These are phyloP conservation scores for Trypanosoma conorhini DNA, from an alignment of 208 protist genomes.

Conservation along the genomic window DNA sequence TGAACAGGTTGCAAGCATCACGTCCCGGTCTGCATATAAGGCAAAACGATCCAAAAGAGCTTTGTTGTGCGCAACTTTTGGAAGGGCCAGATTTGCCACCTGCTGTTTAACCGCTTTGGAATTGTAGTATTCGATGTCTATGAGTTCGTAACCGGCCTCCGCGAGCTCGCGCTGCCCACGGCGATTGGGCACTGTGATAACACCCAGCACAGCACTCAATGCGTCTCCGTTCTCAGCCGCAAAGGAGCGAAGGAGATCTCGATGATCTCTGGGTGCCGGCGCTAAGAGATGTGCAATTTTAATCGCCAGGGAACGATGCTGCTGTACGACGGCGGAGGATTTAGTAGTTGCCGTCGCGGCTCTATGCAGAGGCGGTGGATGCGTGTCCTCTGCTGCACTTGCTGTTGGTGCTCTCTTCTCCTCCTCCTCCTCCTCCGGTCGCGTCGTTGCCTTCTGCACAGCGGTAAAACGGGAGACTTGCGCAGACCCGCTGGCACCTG, in stretches of 20 bases:
- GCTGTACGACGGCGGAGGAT: constrained; percentile 7
- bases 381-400: not conserved
- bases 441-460: constrained; percentile 1
- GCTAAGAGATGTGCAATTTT: constrained; percentile 31
- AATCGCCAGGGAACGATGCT: constrained; percentile 17
- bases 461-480: constrained; percentile 10
- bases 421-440: not conserved
- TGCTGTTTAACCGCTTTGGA: constrained; percentile 44
- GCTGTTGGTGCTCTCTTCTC: not conserved
- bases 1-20: constrained; percentile 28
- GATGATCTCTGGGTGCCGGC: constrained; percentile 12
- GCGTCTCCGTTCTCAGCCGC: constrained; percentile 7
- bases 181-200: constrained; percentile 20
- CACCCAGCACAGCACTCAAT: constrained; percentile 14
- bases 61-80: constrained; percentile 30
- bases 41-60: constrained; percentile 27
- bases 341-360: not conserved
- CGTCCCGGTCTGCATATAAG: constrained; percentile 37
- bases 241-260: constrained; percentile 11
- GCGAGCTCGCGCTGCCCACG: constrained; percentile 40
- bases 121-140: constrained; percentile 49
- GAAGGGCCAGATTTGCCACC: constrained; percentile 58
- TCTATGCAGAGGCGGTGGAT: not conserved
- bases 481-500: constrained; percentile 9
- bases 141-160: constrained; percentile 46